Evolutionary conservation across 495 filamentous ascomycete genomes (phyloP).

Genomic region (Poronia punctata): DNA sequence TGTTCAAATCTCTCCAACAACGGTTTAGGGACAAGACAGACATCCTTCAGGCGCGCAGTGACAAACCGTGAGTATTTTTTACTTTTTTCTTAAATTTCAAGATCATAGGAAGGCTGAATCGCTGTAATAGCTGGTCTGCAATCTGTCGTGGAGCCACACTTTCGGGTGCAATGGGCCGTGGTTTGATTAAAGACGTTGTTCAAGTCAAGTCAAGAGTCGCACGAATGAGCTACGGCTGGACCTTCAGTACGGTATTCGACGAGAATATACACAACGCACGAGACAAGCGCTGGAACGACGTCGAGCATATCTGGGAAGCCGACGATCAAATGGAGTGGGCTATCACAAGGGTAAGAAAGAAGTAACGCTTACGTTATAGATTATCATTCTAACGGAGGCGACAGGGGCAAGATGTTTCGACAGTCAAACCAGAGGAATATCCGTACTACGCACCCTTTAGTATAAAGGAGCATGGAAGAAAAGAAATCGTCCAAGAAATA

Average conservation of each 20-base stretch:
- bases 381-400: not conserved
- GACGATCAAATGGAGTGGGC: not conserved
- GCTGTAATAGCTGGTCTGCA: not conserved
- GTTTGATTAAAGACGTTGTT: not conserved
- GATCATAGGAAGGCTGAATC: no score
- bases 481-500: not conserved
- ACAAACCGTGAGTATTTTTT: constrained; percentile 5
- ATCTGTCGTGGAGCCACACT: not conserved
- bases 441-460: not conserved
- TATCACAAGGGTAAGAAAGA: not conserved
- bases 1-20: not conserved
- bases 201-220: not conserved
- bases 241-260: accelerated
- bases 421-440: not conserved
- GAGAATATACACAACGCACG: not conserved
- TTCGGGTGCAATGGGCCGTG: not conserved
- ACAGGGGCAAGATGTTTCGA: constrained; percentile 1
- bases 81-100: no score
- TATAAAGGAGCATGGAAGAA: not conserved
- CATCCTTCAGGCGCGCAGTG: not conserved
- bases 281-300: not conserved
- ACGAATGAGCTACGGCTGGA: not conserved
- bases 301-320: not conserved
- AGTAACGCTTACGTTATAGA: not conserved
- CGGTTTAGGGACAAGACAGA: not conserved